Percentiles rank a stretch among this genome's conserved stretches.
phyloP scores from a whole-genome alignment of 208 protist genomes.

The Crithidia bombi region DNA sequence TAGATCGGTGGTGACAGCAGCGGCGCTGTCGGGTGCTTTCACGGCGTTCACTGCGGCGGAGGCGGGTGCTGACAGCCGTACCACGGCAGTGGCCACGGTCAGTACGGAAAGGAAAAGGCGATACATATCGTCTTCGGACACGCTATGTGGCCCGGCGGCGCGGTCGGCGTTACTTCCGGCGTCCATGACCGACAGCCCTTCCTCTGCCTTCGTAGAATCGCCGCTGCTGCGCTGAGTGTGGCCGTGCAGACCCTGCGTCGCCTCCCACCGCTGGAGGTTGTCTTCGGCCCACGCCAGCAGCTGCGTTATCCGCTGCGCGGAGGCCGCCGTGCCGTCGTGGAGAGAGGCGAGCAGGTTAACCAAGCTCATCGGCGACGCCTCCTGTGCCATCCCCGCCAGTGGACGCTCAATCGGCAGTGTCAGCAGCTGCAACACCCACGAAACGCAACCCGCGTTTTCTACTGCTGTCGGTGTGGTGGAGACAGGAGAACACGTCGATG shows the following conservation, averaged over 20 bases:
- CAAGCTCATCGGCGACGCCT: constrained; percentile 6
- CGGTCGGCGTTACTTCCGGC: background rate
- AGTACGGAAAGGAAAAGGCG: constrained; percentile 25
- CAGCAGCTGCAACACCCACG: constrained; percentile 28
- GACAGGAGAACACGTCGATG: background rate
- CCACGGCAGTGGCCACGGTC: constrained; percentile 13
- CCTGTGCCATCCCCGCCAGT: constrained; percentile 1
- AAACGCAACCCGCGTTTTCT: background rate
- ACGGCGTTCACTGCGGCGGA: background rate
- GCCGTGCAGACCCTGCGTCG: background rate
- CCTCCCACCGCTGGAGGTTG: constrained; percentile 3
- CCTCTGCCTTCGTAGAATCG: background rate
- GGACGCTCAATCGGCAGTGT: constrained; percentile 26
- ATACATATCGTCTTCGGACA: constrained; percentile 30
- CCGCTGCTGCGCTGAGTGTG: background rate
- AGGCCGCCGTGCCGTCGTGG: background rate
- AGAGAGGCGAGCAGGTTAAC: constrained; percentile 1
- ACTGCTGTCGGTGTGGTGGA: background rate
- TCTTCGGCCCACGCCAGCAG: constrained; percentile 19
- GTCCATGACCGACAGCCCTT: background rate
- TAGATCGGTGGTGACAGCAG: background rate
- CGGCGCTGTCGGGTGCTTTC: background rate
- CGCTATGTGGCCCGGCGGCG: background rate
- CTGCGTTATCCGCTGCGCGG: background rate
- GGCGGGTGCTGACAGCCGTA: constrained; percentile 8